Base-by-base conservation (phyloP, 2,329 filamentous ascomycete genomes). In the Fusarium brevicatenulatum region DNA sequence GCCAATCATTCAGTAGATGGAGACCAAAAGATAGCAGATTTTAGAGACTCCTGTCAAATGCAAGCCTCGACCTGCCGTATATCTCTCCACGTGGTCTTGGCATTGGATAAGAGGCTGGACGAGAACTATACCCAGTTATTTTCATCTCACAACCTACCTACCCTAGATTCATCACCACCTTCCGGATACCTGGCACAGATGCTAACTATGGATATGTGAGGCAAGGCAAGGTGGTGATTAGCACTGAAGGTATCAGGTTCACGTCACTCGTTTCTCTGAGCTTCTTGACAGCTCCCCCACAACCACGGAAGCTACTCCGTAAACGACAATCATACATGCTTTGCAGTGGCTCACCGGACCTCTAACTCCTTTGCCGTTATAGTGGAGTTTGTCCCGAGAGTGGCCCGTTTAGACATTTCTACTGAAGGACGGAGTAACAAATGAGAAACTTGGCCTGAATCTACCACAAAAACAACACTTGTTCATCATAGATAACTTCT, bases 21-120 rank as follows among this genome's bases (percentile, higher is more conserved):
- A 23, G 43, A 65, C 12, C 43, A 49, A 34, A 52, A 8, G 12
- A n/a, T 12, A 49, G 23, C 30, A 28, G 34, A n/a, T 40, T 39
- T 28, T n/a, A 30, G 47, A 55, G 37, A 32, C 37, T 43, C 42
- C 16, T 62, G 43, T 49, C 44, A 47, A 19, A 60, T 72, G 69
- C 52, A 72, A 56, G 56, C 36, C 43, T 67, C 60, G 46, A 55
- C 54, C 40, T 61, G 46, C 23, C 36, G 34, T 37, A 37, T 39
- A 39, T 46, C 37, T 43, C 36, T 76, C 74, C 76, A 77, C 76
- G 74, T 77, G 74, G 76, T 63, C 67, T 44, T 63, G 56, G 69
- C 65, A 77, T 68, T 77, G 76, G 76, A 67, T 40, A 57, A 53
- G 32, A 68, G 71, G 50, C 40, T 36, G 23, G 59, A 60, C 23